A percentile compares a stretch with the other conserved stretches of the same genome.
These are phyloP conservation scores for Epichloe uncinata DNA, from an alignment of 2,329 filamentous ascomycete genomes.

Conservation along the genomic window DNA sequence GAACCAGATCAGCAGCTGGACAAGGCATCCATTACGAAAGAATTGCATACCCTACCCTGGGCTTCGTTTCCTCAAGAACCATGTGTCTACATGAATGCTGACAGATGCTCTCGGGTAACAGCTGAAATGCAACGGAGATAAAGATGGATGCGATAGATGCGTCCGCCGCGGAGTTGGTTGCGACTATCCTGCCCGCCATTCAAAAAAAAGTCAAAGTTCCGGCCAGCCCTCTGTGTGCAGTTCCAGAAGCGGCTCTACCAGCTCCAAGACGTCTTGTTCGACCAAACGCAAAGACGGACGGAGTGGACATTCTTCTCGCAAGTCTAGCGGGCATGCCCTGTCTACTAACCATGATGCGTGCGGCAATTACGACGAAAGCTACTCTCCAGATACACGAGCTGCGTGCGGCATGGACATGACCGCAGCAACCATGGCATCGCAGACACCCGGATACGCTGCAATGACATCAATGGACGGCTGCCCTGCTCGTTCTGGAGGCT, in stretches of 20 bases:
- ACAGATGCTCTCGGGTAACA: conserved; percentile 6
- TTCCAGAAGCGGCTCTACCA: not conserved
- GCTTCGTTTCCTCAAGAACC: not conserved
- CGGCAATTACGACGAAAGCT: not conserved
- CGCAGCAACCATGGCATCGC: not conserved
- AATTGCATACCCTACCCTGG: no score
- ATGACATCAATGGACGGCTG: not conserved
- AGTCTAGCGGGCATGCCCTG: not conserved
- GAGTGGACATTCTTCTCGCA: not conserved
- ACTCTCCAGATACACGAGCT: not conserved
- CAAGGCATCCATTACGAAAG: no score
- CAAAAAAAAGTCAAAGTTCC: conserved; percentile 14
- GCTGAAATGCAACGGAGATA: conserved; percentile 26
- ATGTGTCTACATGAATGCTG: not conserved
- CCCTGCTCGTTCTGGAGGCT: no score
- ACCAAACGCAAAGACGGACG: not conserved
- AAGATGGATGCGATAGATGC: conserved; percentile 24
- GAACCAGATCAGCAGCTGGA: no score
- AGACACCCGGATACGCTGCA: not conserved
- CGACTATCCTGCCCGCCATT: conserved; percentile 22
- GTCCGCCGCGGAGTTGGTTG: conserved; percentile 17
- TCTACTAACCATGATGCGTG: not conserved
- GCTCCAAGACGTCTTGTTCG: not conserved
- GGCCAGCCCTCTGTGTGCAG: conserved; percentile 3
- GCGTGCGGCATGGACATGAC: not conserved